Percentiles rank a stretch among this genome's conserved stretches.
These are phyloP conservation scores for Yamadazyma atmosphaerica DNA, from an alignment of 1,139 yeast genomes.

Conservation along the genomic window DNA sequence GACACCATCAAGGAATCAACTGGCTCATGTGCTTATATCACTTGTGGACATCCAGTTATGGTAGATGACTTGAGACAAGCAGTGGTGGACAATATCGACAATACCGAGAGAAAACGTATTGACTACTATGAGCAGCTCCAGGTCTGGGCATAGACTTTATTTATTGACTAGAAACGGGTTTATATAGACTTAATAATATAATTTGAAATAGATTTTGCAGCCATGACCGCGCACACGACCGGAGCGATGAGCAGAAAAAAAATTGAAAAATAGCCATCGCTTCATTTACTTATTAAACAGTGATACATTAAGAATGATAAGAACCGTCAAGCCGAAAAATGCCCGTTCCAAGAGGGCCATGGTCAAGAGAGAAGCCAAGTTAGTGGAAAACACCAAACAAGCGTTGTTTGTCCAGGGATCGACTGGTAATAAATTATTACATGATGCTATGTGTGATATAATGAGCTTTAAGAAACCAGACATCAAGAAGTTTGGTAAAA, in stretches of 20 bases:
- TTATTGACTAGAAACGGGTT: too few relatives aligned
- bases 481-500: slow-evolving; percentile 81
- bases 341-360: slow-evolving; percentile 96
- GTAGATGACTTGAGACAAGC: slow-evolving; percentile 48
- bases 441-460: slow-evolving; percentile 87
- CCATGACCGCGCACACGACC: too few relatives aligned
- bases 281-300: too few relatives aligned
- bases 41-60: slow-evolving; percentile 52
- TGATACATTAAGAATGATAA: slow-evolving; percentile 13
- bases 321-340: slow-evolving; percentile 65
- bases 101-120: slow-evolving; percentile 33
- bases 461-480: slow-evolving; percentile 92
- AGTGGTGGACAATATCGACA: slow-evolving; percentile 28
- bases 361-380: slow-evolving; percentile 84
- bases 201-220: too few relatives aligned
- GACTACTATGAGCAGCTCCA: slow-evolving; percentile 50
- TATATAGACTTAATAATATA: background rate
- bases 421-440: slow-evolving; percentile 74
- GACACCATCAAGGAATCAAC: slow-evolving; percentile 34
- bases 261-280: background rate
- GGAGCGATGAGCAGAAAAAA: background rate
- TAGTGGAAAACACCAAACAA: slow-evolving; percentile 84
- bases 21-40: slow-evolving; percentile 45
- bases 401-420: slow-evolving; percentile 93
- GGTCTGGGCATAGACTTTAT: slow-evolving; percentile 45